Evolutionary conservation across 1,139 yeast species (phyloP), one percentile per base, ranked within the genome.

Genomic region (Geotrichum klebahnii): DNA sequence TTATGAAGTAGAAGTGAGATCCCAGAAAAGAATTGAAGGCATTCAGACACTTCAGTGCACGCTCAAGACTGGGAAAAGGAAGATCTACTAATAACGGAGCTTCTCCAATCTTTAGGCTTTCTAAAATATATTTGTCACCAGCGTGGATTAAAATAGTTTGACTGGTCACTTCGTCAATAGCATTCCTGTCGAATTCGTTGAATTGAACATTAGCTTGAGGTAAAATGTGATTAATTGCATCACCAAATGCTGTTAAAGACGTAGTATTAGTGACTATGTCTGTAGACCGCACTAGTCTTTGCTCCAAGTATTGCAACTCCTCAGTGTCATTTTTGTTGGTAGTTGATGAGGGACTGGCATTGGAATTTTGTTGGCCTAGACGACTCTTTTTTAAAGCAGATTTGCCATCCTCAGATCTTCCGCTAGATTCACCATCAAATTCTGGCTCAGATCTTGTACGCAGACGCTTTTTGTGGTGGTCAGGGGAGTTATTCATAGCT

Each of bases 1-100:
- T 87, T 69, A 86, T 84, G 61, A 86, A 86, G 66, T 87, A 87
- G 64, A 85, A 87, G 59, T 95, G 84, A 0, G 92, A 94, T 62
- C 84, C 92, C 59, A 86, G 82, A 62, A 84, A 86, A 48, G 82
- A 81, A 53, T 85, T 78, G 59, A 86, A 86, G 0, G 87, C 81
- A 60, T 84, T 92, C 14, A 84, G 84, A 51, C 85, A 70, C 12
- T 82, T 66, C 77, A 83, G 77, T 6, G 95, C 92, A 60, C 84
- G 82, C 1, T 88, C 80, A 58, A 83, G 84, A 10, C 88, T 78
- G 0, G 96, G 95, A 31, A 85, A 69, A 0, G 86, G 77, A 61
- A 84, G 78, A n/a, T 42, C 44, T 16, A 46, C 26, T 2, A 19
- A 19, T 4, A 41, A 14, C 8, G 39, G 32, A 5, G 44, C 5